Conservation (phyloP, 306 rosid genomes). For the Rubus idaeus region DNA sequence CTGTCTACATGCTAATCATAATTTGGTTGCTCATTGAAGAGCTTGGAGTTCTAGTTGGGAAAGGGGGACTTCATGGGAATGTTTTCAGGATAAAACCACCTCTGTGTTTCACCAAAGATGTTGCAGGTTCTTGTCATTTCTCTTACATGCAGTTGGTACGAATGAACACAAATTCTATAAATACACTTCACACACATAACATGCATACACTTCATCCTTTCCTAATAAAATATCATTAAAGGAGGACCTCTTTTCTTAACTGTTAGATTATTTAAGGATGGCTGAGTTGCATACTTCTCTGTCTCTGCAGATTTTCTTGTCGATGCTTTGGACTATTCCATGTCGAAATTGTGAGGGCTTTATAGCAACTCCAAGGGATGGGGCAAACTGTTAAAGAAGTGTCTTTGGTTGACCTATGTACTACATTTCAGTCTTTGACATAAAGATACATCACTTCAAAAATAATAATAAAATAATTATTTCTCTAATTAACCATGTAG, state of each 20-base stretch:
- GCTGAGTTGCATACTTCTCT: not conserved
- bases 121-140: slow-evolving; percentile 54
- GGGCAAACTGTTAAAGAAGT: not conserved
- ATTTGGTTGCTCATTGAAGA: slow-evolving; percentile 48
- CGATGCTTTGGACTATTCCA: slow-evolving; percentile 77
- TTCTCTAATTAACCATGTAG: no score
- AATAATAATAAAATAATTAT: no score
- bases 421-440: not conserved
- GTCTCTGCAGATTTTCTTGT: slow-evolving; percentile 77
- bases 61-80: slow-evolving; percentile 90
- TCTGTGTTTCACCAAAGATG: slow-evolving; percentile 81
- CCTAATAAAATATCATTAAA: not conserved
- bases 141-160: not conserved
- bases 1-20: slow-evolving; percentile 23
- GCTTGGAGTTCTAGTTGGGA: slow-evolving; percentile 79
- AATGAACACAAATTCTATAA: not conserved
- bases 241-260: not conserved
- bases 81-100: slow-evolving; percentile 92
- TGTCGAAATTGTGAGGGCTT: slow-evolving; percentile 56
- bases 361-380: not conserved
- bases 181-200: not conserved
- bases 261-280: not conserved
- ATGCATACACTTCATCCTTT: not conserved
- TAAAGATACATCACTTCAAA: no score
- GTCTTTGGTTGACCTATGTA: not conserved